Evolutionary conservation across 2,329 filamentous ascomycete species (phyloP).

Genomic region (Eutypella sp.): DNA sequence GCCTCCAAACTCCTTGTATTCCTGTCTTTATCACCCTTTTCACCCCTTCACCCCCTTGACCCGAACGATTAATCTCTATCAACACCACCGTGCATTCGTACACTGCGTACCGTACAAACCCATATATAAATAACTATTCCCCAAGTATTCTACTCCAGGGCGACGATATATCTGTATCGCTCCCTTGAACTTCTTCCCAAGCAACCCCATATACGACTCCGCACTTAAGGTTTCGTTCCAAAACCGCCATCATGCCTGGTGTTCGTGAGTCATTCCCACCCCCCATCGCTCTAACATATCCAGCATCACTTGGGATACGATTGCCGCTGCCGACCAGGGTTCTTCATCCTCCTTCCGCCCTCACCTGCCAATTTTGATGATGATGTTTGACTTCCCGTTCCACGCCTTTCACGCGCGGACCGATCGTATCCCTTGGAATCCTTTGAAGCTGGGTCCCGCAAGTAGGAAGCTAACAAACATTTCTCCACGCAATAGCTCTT

Average conservation of each 20-base stretch:
- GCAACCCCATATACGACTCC: neutral
- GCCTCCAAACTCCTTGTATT: neutral
- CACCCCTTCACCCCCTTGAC: no score
- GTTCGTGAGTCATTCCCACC: conserved; percentile 40
- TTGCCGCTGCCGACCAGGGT: no score
- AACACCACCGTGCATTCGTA: no score
- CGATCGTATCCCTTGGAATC: neutral
- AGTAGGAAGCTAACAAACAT: conserved; percentile 12
- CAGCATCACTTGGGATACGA: conserved; percentile 3
- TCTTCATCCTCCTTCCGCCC: neutral
- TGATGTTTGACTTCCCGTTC: no score
- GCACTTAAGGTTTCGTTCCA: neutral
- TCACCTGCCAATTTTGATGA: neutral
- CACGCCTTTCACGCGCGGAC: no score
- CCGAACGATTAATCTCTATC: no score
- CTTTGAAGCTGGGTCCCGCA: neutral
- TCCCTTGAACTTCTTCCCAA: neutral
- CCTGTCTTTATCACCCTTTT: neutral
- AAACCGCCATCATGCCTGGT: conserved; percentile 43
- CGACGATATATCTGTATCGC: no score
- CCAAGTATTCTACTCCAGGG: neutral
- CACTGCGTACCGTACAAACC: neutral
- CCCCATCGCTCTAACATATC: conserved; percentile 1
- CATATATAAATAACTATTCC: neutral
- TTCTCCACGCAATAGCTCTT: conserved; percentile 33